These are phyloP conservation scores for Aspergillus funiculosus DNA, from an alignment of 495 filamentous ascomycete species.

Conservation along the genomic window DNA sequence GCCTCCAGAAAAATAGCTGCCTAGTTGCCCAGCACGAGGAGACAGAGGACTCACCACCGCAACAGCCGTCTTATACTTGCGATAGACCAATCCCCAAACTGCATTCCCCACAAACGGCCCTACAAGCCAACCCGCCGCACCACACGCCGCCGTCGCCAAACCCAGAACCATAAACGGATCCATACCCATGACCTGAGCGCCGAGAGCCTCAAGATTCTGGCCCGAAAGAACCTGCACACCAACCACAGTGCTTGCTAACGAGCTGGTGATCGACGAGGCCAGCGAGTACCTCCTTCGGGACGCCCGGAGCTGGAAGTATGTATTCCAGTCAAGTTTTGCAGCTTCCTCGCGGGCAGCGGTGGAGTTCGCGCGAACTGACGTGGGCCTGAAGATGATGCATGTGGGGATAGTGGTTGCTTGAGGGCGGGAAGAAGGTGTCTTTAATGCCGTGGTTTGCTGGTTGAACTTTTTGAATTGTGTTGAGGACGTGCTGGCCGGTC, in stretches of 20 bases:
- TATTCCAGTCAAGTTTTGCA: conserved; percentile 75
- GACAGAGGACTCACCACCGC: conserved; percentile 47
- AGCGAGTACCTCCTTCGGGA: conserved; percentile 78
- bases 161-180: conserved; percentile 85
- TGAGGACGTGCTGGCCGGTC: conserved; percentile 18
- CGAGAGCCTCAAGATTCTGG: conserved; percentile 61
- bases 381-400: conserved; percentile 27
- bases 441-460: conserved; percentile 10
- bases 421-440: conserved; percentile 17
- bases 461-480: conserved; percentile 1
- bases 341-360: conserved; percentile 28
- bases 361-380: conserved; percentile 35
- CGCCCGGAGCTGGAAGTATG: conserved; percentile 84
- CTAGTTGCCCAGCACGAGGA: no score
- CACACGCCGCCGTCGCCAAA: conserved; percentile 63
- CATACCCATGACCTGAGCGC: conserved; percentile 63
- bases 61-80: conserved; percentile 61
- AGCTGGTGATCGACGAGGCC: conserved; percentile 61
- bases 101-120: conserved; percentile 75
- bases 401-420: conserved; percentile 19
- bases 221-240: conserved; percentile 60
- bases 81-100: conserved; percentile 66
- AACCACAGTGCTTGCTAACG: conserved; percentile 48
- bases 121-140: conserved; percentile 74
- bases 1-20: neutral